phyloP scores from a whole-genome alignment of 2,329 filamentous ascomycete species.

The Fusarium papillatum region DNA sequence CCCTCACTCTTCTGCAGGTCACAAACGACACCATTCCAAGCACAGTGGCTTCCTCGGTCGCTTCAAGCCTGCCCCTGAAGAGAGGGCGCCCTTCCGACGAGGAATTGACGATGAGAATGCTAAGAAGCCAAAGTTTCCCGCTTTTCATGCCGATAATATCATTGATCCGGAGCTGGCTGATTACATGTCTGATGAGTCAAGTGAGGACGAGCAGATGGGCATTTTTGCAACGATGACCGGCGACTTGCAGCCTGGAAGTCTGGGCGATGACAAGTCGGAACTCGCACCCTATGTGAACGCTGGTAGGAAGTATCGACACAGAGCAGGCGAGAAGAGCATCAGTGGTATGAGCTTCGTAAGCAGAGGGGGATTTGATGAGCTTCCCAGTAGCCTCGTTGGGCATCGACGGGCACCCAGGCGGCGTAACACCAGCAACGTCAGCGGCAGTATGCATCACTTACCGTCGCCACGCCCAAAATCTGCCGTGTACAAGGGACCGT shows the following conservation, averaged over 20 bases:
- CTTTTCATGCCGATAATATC: constrained; percentile 99
- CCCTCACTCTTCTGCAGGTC: constrained; percentile 79
- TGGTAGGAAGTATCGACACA: constrained; percentile 80
- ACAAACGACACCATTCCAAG: constrained; percentile 89
- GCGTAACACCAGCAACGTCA: constrained; percentile 88
- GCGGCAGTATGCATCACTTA: constrained; percentile 75
- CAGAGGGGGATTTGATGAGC: constrained; percentile 76
- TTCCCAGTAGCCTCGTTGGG: constrained; percentile 68
- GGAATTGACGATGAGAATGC: constrained; percentile 75
- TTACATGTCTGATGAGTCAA: constrained; percentile 96
- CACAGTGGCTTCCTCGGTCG: constrained; percentile 83
- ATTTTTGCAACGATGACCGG: constrained; percentile 84
- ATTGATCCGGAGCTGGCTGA: constrained; percentile 96
- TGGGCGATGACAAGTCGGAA: constrained; percentile 81
- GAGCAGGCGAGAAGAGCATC: constrained; percentile 82
- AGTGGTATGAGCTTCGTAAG: constrained; percentile 78
- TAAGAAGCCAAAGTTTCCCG: constrained; percentile 79
- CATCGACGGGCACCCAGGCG: constrained; percentile 75
- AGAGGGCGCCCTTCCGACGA: constrained; percentile 90
- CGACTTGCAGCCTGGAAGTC: constrained; percentile 73
- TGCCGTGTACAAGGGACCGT: constrained; percentile 68
- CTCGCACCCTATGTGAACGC: constrained; percentile 81
- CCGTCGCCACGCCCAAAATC: constrained; percentile 79
- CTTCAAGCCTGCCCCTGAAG: constrained; percentile 79
- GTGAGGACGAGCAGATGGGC: constrained; percentile 91